Evolutionary conservation across 495 filamentous ascomycete genomes (phyloP), one percentile per base, ranked within the genome.

Genomic region (Hyaloscypha finlandica): DNA sequence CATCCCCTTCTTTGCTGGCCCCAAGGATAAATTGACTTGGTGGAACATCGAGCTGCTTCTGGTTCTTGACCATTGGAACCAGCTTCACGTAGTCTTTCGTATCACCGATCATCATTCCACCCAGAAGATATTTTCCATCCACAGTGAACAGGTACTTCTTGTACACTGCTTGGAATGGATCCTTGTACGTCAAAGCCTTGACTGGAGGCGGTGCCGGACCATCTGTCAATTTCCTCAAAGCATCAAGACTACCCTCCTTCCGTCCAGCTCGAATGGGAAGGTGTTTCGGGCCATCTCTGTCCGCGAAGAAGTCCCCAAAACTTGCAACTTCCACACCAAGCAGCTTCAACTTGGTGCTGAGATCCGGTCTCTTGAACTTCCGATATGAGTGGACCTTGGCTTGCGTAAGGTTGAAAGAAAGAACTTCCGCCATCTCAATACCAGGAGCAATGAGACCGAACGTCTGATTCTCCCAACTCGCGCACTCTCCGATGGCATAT

Each of bases 101-200:
- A 77, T 98, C 94, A 42, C 94, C 94, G 65, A 98, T 97, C 91
- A 98, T 97, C 94, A 98, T 98, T 3, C 94, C 94, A 20, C 94
- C 94, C 8, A 98, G 86, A 3, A 98, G 80, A 75, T 92, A 95
- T 74, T 97, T 96, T 29, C 94, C 94, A 74, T 98, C 94, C 74
- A 89, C 77, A 2, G 94, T 96, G 71, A 97, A 97, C 8, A 98
- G 78, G 76, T 93, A 98, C 77, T 98, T 98, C 78, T 98, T 97
- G 77, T 98, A 98, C 1, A 97, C 87, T n/a, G 92, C 89, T 66
- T 88, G 84, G 74, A 98, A 97, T 0, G 94, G 94, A 77, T 98
- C 94, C 67, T 91, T 95, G 77, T 97, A 98, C 0, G 89, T 93
- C 65, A 98, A 79, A 0, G 94, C 90, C 77, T 97, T 97, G 56